Conservation (phyloP, 371 early-diverging fungal species). For the Mortierella sp. region DNA sequence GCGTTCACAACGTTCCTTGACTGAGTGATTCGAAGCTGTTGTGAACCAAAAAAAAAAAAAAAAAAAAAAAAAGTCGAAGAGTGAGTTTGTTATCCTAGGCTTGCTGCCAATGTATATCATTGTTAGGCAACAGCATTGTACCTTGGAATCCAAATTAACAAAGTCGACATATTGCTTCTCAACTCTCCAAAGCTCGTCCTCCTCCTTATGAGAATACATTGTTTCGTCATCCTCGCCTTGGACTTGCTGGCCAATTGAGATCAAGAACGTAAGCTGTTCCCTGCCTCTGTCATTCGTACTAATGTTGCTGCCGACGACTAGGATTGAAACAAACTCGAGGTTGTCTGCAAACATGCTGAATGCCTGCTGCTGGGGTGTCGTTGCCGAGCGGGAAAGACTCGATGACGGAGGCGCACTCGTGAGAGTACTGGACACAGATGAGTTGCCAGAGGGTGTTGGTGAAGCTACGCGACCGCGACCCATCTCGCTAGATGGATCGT, state of each 20-base stretch:
- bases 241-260: slow-evolving; percentile 59
- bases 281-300: slow-evolving; percentile 75
- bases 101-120: not conserved
- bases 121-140: slow-evolving; percentile 35
- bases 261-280: slow-evolving; percentile 68
- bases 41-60: not conserved
- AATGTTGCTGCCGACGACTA: slow-evolving; percentile 76
- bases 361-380: slow-evolving; percentile 32
- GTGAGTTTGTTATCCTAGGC: not conserved
- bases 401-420: slow-evolving; percentile 9
- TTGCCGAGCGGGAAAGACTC: slow-evolving; percentile 18
- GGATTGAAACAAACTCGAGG: slow-evolving; percentile 45
- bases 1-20: slow-evolving; percentile 59
- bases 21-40: slow-evolving; percentile 64
- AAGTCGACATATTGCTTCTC: slow-evolving; percentile 89
- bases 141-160: slow-evolving; percentile 74
- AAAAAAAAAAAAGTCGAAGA: not conserved
- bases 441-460: slow-evolving; percentile 50
- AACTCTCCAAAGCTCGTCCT: slow-evolving; percentile 78
- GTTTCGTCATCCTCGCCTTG: slow-evolving; percentile 34
- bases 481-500: slow-evolving; percentile 9
- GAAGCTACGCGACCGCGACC: slow-evolving; percentile 29
- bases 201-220: slow-evolving; percentile 50
- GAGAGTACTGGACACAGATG: slow-evolving; percentile 33
- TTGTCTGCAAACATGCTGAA: slow-evolving; percentile 50